A percentile compares a stretch with the other conserved stretches of the same genome.
Evolutionary conservation across 2,329 filamentous ascomycete genomes (phyloP).

Genomic region (Emydomyces testavorans): DNA sequence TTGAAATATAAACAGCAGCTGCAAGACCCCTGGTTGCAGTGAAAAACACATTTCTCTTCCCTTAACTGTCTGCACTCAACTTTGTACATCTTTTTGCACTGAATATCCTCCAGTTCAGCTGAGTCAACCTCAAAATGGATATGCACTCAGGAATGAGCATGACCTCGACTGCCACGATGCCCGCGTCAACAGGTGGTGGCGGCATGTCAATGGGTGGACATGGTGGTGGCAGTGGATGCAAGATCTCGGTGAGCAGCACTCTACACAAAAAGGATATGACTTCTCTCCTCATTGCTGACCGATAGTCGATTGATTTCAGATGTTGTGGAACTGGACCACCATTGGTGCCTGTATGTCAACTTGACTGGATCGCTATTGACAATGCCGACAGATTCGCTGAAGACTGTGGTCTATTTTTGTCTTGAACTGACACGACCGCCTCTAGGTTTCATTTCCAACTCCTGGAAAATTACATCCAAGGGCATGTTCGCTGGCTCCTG

Average conservation of each 20-base stretch:
- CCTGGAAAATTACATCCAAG: constrained; percentile 58
- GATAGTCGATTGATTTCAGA: constrained; percentile 37
- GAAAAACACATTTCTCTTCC: background rate
- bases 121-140: constrained; percentile 8
- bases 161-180: constrained; percentile 12
- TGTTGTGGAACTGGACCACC: constrained; percentile 72
- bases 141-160: constrained; percentile 11
- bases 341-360: constrained; percentile 45
- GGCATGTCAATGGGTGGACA: constrained; percentile 13
- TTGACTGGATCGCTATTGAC: no score
- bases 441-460: constrained; percentile 53
- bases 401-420: background rate
- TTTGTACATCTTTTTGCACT: background rate
- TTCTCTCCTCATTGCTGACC: constrained; percentile 4
- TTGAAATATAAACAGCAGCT: no score
- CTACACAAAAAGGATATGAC: no score
- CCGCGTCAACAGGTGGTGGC: constrained; percentile 5
- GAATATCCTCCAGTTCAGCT: background rate
- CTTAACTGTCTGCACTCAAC: background rate
- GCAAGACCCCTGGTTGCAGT: no score
- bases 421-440: background rate
- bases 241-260: constrained; percentile 27
- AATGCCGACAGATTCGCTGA: background rate
- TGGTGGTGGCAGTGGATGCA: constrained; percentile 19
- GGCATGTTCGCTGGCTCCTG: constrained; percentile 71